These are phyloP conservation scores for Ophiostoma sp. DNA, from an alignment of 2,329 filamentous ascomycete species.

Conservation along the genomic window DNA sequence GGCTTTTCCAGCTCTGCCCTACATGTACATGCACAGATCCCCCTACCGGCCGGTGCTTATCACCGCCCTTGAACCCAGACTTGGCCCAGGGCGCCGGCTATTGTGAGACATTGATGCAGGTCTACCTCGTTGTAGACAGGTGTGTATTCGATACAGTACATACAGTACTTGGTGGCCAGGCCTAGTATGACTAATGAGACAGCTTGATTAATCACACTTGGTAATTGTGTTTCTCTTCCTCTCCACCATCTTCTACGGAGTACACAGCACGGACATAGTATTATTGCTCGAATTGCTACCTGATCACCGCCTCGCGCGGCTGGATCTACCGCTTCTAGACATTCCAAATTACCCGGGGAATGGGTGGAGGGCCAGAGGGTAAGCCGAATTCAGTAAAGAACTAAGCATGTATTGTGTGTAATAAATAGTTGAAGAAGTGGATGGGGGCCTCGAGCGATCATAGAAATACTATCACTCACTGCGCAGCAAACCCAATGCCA, in stretches of 20 bases:
- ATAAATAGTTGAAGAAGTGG: neutral
- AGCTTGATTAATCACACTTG: neutral
- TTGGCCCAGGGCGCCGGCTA: neutral
- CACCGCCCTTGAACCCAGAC: neutral
- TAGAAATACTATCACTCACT: neutral
- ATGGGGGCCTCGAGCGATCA: neutral
- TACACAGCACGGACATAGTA: no score
- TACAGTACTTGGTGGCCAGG: no score
- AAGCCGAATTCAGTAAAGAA: neutral
- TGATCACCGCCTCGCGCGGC: neutral
- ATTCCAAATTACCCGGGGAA: neutral
- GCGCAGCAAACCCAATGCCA: neutral
- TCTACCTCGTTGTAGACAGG: neutral
- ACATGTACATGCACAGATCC: neutral
- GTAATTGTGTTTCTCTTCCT: neutral
- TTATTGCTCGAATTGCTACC: neutral
- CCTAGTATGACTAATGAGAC: neutral
- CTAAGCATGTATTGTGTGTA: no score
- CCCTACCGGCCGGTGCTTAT: neutral
- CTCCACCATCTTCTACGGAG: no score
- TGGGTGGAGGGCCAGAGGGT: neutral
- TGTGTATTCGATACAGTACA: no score
- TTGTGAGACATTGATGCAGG: neutral
- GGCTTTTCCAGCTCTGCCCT: neutral
- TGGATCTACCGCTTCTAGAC: neutral